Evolutionary conservation across 2,329 filamentous ascomycete genomes (phyloP), one percentile per base, ranked within the genome.

Genomic region (Hypoxylon sp.): DNA sequence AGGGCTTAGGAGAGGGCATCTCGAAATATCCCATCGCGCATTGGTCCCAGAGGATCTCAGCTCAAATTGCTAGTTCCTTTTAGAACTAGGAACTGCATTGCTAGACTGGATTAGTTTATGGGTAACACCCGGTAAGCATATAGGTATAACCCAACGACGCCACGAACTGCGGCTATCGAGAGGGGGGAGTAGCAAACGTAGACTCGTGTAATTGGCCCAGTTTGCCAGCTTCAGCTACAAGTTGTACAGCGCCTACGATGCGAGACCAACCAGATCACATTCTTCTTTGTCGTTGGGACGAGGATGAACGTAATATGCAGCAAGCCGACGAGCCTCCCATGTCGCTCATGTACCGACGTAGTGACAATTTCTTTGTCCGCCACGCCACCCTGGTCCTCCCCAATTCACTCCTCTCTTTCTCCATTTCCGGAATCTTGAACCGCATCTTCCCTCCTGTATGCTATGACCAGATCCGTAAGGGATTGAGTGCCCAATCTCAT

Each of bases 211-310:
- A 25, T 25, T 25, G 21, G 21, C 9, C 21, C 9, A 9, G 21
- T 25, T 25, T 9, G 21, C n/a, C n/a, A n/a, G n/a, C n/a, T n/a
- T n/a, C n/a, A n/a, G n/a, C n/a, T n/a, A n/a, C 21, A 12, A 41
- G 37, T 20, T 11, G 36, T 29, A 25, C 19, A 37, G 36, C 45
- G 15, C 36, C 20, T 41, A 42, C 45, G 13, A 35, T 27, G 16
- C 30, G 30, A 17, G 21, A 17, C 15, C 13, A 15, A 20, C 19
- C 25, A 31, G n/a, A n/a, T n/a, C n/a, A n/a, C n/a, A n/a, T n/a
- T n/a, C n/a, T n/a, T n/a, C n/a, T n/a, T n/a, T n/a, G n/a, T n/a
- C n/a, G n/a, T n/a, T n/a, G n/a, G n/a, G n/a, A n/a, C n/a, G n/a
- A n/a, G n/a, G n/a, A n/a, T n/a, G n/a, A n/a, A n/a, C n/a, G n/a